Conservation (phyloP, 2,329 filamentous ascomycete species). For the Aureobasidium lini region DNA sequence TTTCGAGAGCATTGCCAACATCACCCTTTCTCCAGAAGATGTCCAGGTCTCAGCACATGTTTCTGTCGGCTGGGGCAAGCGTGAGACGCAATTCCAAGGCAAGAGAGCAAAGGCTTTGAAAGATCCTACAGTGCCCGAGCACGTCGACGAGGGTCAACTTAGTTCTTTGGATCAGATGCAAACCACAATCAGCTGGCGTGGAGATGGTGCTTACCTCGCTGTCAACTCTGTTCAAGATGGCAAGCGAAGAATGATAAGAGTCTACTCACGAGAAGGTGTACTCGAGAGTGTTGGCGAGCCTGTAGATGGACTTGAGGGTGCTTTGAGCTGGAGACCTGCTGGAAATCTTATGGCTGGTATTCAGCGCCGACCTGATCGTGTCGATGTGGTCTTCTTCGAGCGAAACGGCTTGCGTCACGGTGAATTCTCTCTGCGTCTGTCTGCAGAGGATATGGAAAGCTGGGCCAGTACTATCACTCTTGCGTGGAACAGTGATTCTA, state of each 20-base stretch:
- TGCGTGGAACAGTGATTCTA: slow-evolving; percentile 88
- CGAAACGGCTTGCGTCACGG: slow-evolving; percentile 96
- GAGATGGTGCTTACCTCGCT: slow-evolving; percentile 85
- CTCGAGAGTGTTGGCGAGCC: slow-evolving; percentile 93
- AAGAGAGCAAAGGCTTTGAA: slow-evolving; percentile 77
- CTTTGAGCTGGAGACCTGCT: slow-evolving; percentile 82
- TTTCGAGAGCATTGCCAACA: slow-evolving; percentile 76
- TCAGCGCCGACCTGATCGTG: slow-evolving; percentile 59
- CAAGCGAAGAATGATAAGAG: slow-evolving; percentile 70
- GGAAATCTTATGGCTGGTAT: slow-evolving; percentile 88
- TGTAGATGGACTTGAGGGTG: slow-evolving; percentile 80
- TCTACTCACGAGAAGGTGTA: slow-evolving; percentile 83
- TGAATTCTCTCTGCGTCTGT: slow-evolving; percentile 72
- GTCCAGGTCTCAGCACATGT: slow-evolving; percentile 86
- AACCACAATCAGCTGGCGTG: slow-evolving; percentile 80
- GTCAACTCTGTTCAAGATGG: slow-evolving; percentile 67
- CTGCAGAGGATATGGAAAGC: slow-evolving; percentile 49
- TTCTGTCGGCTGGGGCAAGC: slow-evolving; percentile 75
- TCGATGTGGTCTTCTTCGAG: slow-evolving; percentile 91
- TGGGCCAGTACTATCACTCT: slow-evolving; percentile 56
- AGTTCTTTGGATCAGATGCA: slow-evolving; percentile 66
- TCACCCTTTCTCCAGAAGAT: slow-evolving; percentile 65
- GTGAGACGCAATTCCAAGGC: slow-evolving; percentile 95
- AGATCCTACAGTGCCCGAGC: slow-evolving; percentile 91
- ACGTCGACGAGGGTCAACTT: slow-evolving; percentile 72